Conservation (phyloP, 2,329 filamentous ascomycete genomes). For the Colletotrichum sp. region DNA sequence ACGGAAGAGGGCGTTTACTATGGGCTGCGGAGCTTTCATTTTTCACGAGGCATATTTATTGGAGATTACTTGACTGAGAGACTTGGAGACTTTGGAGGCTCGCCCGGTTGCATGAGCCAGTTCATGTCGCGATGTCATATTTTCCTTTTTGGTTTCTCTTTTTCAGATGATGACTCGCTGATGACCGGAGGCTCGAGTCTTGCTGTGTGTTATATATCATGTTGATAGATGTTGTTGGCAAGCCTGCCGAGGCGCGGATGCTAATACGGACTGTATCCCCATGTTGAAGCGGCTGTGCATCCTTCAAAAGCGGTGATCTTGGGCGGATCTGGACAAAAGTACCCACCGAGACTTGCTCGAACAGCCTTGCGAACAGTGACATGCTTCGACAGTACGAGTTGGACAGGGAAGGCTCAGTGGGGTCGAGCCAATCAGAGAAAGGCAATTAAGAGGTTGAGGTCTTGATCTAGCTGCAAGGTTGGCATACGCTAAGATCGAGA, state of each 20-base stretch:
- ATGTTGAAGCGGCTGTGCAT: background rate
- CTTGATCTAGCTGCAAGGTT: conserved; percentile 1
- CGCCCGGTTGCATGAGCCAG: conserved; percentile 3
- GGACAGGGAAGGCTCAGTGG: background rate
- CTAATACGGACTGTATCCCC: background rate
- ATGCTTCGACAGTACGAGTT: background rate
- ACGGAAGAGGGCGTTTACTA: conserved; percentile 19
- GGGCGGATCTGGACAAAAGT: background rate
- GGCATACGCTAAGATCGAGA: conserved; percentile 2
- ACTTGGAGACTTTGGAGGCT: background rate
- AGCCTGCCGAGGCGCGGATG: background rate
- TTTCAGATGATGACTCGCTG: conserved; percentile 1
- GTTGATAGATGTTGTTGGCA: background rate
- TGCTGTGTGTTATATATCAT: conserved; percentile 1
- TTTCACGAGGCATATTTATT: conserved; percentile 1
- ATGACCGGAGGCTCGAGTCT: background rate
- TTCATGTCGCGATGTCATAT: background rate
- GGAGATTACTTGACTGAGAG: background rate
- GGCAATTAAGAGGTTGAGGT: background rate
- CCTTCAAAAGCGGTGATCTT: background rate
- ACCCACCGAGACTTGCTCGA: background rate
- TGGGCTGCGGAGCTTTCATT: background rate
- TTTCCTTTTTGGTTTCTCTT: background rate
- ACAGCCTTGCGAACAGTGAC: background rate
- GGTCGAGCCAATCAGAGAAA: background rate